phyloP scores from a whole-genome alignment of 805 yeast species.

The Nakazawaea holstii region DNA sequence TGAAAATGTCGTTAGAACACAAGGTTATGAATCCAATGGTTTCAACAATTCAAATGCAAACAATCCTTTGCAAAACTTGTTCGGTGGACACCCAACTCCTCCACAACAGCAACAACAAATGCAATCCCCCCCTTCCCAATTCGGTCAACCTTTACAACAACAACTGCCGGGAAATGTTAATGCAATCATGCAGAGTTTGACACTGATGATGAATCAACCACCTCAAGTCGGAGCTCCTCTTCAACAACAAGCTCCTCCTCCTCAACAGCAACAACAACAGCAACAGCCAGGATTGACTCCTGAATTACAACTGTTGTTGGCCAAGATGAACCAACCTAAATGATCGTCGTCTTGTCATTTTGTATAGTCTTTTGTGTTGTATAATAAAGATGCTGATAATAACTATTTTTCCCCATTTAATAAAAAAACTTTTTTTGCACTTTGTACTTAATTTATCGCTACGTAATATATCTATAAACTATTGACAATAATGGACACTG shows the following conservation, averaged over 20 bases:
- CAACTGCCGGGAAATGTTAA: constrained; percentile 2
- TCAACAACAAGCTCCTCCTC: constrained; percentile 1
- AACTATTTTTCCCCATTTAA: not conserved
- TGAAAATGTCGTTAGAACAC: constrained; percentile 20
- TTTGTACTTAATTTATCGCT: too few relatives aligned
- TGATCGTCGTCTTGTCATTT: not conserved
- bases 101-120: not conserved
- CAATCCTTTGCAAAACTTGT: constrained; percentile 12
- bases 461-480: too few relatives aligned
- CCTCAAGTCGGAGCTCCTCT: constrained; percentile 1
- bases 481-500: too few relatives aligned
- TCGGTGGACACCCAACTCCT: constrained; percentile 1
- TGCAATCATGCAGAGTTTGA: constrained; percentile 11
- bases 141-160: constrained; percentile 7
- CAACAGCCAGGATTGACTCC: constrained; percentile 8
- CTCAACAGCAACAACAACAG: constrained; percentile 2
- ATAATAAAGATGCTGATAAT: not conserved
- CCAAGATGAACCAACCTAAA: constrained; percentile 7
- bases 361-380: too few relatives aligned
- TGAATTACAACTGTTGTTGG: constrained; percentile 10
- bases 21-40: constrained; percentile 16
- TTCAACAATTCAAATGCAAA: constrained; percentile 4
- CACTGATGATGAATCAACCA: constrained; percentile 11
- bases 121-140: not conserved
- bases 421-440: not conserved